phyloP scores from a whole-genome alignment of 176 grass and related monocot species.

The Avena sativa region DNA sequence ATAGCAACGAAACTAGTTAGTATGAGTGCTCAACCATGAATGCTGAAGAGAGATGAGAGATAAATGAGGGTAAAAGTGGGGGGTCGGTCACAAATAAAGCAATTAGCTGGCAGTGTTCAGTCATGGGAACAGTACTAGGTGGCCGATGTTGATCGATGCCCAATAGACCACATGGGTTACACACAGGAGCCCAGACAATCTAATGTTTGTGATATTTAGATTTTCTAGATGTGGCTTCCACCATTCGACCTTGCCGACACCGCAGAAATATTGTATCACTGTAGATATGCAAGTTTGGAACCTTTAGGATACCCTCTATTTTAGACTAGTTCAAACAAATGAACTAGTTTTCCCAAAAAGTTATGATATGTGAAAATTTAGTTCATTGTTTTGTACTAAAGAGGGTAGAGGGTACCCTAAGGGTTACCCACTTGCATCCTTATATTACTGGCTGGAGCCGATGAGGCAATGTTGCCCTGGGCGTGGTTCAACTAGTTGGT shows the following conservation, averaged over 20 bases:
- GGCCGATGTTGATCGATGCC: neutral
- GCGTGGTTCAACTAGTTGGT: too few species aligned
- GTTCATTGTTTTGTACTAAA: too few species aligned
- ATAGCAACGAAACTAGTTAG: neutral
- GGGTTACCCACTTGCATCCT: too few species aligned
- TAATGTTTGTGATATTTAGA: neutral
- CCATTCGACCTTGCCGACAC: neutral
- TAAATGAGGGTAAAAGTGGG: neutral
- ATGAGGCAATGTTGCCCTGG: neutral
- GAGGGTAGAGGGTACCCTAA: too few species aligned
- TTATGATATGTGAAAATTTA: too few species aligned
- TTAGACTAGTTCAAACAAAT: too few species aligned
- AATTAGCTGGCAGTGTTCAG: neutral
- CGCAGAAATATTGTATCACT: neutral
- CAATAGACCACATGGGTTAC: neutral
- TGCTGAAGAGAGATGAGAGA: neutral
- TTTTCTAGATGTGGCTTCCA: neutral
- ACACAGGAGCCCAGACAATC: slow-evolving; percentile 4
- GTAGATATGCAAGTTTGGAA: neutral
- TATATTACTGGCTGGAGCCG: neutral
- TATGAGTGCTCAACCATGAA: neutral
- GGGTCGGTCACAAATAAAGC: too few species aligned
- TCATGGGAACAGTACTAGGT: neutral
- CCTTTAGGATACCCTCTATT: too few species aligned
- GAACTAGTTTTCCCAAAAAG: too few species aligned